phyloP scores from a whole-genome alignment of 1,139 yeast species.

The Spencermartinsiella ligniputridi region DNA sequence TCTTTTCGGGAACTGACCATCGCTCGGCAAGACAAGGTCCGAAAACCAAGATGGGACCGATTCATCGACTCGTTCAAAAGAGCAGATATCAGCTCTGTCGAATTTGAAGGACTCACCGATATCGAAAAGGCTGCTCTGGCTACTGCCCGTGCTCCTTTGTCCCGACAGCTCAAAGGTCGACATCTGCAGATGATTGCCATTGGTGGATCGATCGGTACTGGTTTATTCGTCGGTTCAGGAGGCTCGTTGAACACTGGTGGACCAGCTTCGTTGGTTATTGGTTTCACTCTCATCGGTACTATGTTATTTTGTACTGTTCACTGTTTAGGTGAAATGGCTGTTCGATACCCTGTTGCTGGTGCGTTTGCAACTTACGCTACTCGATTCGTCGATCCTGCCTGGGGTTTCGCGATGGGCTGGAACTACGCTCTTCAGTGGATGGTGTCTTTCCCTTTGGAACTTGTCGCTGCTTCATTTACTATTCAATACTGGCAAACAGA shows the following conservation, averaged over 20 bases:
- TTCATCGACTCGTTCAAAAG: conserved; percentile 30
- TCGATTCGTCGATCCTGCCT: conserved; percentile 64
- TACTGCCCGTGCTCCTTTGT: conserved; percentile 37
- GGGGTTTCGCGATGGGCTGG: conserved; percentile 86
- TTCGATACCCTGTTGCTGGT: conserved; percentile 73
- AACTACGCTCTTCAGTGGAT: conserved; percentile 77
- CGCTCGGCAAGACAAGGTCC: background rate
- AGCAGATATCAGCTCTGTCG: conserved; percentile 22
- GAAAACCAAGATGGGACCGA: conserved; percentile 17
- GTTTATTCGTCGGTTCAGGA: conserved; percentile 73
- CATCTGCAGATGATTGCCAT: conserved; percentile 69
- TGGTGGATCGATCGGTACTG: conserved; percentile 83
- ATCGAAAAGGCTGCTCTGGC: conserved; percentile 27
- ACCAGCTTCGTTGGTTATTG: conserved; percentile 71
- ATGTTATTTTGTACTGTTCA: conserved; percentile 71
- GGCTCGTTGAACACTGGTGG: conserved; percentile 66
- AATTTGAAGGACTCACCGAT: conserved; percentile 22
- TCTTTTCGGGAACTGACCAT: background rate
- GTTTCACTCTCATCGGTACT: conserved; percentile 61
- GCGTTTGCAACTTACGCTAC: conserved; percentile 71
- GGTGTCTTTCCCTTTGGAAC: conserved; percentile 65
- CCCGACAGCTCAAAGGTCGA: conserved; percentile 42
- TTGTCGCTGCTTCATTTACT: conserved; percentile 73
- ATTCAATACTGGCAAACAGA: conserved; percentile 59
- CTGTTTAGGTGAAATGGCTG: conserved; percentile 83